Evolutionary conservation across 805 yeast genomes (phyloP), one percentile per base, ranked within the genome.

Genomic region (Barnettozyma salicaria): DNA sequence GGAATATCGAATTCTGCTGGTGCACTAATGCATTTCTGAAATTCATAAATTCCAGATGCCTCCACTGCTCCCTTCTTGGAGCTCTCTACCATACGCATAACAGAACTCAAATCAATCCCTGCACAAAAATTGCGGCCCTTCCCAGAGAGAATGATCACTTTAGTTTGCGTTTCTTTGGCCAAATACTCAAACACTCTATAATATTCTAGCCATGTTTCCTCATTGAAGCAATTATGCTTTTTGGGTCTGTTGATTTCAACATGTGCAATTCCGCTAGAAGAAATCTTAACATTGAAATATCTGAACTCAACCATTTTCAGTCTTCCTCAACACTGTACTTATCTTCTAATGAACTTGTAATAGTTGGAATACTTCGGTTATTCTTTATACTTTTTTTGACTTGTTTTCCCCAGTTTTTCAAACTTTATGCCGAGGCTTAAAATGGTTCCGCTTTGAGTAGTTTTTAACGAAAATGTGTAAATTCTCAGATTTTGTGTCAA

Each of bases 241-340:
- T 66, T 61, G 5, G 86, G 82, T 39, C 83, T 72, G 57, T 80
- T 76, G 58, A 79, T 61, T 52, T 75, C 70, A 16, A 83, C 70
- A 39, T 76, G 80, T 19, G 69, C 64, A 17, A 80, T 69, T 4
- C 57, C 49, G 46, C 62, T 48, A 30, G 16, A 22, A 11, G 40
- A 22, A 10, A 39, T 14, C 1, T 30, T 33, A 14, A 51, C 50
- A 11, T 26, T 41, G 40, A 53, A 55, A 35, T 51, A 42, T 4
- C 42, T 27, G 37, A 43, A 52, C 14, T 34, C 19, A 14, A 29
- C 5, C 30, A 32, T 32, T n/a, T n/a, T n/a, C n/a, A n/a, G n/a
- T n/a, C n/a, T n/a, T n/a, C n/a, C n/a, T n/a, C n/a, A n/a, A n/a
- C n/a, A n/a, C n/a, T n/a, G n/a, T n/a, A n/a, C n/a, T n/a, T n/a